Conservation (phyloP, 257 asterid species). For the Salvia miltiorrhiza region DNA sequence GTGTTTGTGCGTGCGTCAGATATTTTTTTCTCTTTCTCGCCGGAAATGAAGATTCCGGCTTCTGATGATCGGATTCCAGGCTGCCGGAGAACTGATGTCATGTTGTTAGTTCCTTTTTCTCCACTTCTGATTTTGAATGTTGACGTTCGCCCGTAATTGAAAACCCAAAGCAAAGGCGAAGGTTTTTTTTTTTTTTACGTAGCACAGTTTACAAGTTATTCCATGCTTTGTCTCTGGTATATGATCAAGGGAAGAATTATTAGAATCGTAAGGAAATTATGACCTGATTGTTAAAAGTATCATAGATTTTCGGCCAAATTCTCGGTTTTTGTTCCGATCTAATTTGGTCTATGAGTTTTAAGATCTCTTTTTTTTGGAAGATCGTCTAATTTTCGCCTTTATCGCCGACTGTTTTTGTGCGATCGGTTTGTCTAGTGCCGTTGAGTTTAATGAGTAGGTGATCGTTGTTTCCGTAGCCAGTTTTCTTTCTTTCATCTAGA, state of each 20-base stretch:
- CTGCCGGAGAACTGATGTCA: constrained; percentile 37
- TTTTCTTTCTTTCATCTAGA: background rate
- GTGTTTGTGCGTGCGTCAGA: constrained; percentile 6
- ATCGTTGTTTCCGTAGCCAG: background rate
- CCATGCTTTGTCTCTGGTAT: constrained; percentile 44
- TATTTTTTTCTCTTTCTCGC: background rate
- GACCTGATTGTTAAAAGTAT: constrained; percentile 27
- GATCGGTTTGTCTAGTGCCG: constrained; percentile 3
- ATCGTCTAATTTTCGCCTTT: background rate
- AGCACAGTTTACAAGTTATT: constrained; percentile 48
- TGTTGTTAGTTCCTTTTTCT: background rate
- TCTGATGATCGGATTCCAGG: constrained; percentile 21
- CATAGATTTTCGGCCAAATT: constrained; percentile 24
- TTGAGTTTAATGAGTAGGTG: background rate
- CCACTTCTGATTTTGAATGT: background rate
- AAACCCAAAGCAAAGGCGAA: constrained; percentile 43
- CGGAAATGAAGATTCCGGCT: constrained; percentile 39
- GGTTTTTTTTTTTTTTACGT: constrained; percentile 13
- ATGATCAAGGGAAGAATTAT: constrained; percentile 24
- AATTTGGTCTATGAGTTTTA: constrained; percentile 23
- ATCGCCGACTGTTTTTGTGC: constrained; percentile 2
- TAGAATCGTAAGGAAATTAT: constrained; percentile 11
- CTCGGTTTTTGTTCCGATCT: constrained; percentile 21
- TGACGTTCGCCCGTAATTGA: constrained; percentile 26
- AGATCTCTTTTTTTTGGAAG: background rate